These are phyloP conservation scores for Mortierella sp. DNA, from an alignment of 371 early-diverging fungal species.

Conservation along the genomic window DNA sequence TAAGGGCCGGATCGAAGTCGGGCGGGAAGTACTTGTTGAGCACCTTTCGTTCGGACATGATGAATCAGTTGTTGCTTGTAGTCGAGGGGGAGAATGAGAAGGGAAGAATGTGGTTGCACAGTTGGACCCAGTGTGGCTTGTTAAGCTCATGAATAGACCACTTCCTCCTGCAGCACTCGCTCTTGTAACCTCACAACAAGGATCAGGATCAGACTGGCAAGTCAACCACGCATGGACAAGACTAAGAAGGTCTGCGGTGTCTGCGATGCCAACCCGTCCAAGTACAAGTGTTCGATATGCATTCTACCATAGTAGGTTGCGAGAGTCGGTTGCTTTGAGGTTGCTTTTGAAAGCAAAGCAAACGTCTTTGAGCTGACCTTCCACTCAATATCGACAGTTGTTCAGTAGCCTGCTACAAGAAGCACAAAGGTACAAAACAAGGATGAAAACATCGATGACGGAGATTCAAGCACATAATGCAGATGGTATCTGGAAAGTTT, in stretches of 20 bases:
- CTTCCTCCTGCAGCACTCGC: too few species aligned
- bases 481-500: not conserved
- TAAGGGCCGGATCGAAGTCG: conserved; percentile 88
- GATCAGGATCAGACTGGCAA: not conserved
- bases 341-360: not conserved
- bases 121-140: not conserved
- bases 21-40: conserved; percentile 96
- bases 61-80: not conserved
- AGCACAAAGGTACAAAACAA: conserved; percentile 40
- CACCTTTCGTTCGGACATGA: conserved; percentile 87
- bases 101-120: not conserved
- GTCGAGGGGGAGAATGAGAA: not conserved
- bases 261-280: conserved; percentile 31
- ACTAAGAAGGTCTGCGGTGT: conserved; percentile 45
- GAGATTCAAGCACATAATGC: too few species aligned
- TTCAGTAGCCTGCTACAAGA: conserved; percentile 49
- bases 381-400: conserved; percentile 28
- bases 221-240: conserved; percentile 31
- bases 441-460: too few species aligned
- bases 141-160: too few species aligned
- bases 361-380: not conserved
- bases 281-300: conserved; percentile 53
- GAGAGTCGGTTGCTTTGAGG: not conserved
- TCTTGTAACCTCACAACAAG: too few species aligned
- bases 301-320: conserved; percentile 43